Evolutionary conservation across 2,329 filamentous ascomycete species (phyloP), one percentile per base, ranked within the genome.

Genomic region (Penicillium sp.): DNA sequence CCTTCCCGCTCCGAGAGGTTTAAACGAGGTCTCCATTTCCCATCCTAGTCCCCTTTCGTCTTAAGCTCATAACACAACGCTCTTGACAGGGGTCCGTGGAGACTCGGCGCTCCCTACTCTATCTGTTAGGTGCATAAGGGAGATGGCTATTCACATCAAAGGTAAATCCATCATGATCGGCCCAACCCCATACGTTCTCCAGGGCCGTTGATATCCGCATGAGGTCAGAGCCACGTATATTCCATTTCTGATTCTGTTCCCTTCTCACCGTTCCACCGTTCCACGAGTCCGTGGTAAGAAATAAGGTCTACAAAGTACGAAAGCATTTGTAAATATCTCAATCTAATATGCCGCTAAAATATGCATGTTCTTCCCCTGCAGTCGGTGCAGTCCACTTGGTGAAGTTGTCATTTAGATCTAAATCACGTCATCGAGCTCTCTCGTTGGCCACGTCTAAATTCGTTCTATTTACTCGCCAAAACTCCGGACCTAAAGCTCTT

Each of bases 401-500:
- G 39, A 56, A 55, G 45, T 43, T 66, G 66, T 65, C 62, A 70
- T 69, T 59, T 45, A 59, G 62, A 65, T 67, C 63, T 59, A 66
- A 67, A 71, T 71, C 67, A 65, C 69, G 63, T 66, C 69, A 71
- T 71, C 56, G 56, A 65, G 66, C 67, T 68, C 29, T 63, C 61
- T 64, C 57, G 44, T 55, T 38, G n/a, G 40, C 18, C 40, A 32
- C 48, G n/a, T 24, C 22, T 38, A 29, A n/a, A 31, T 21, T 45
- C 18, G n/a, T 16, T 13, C 22, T 10, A 18, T 2, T 9, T 34
- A 9, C 31, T 34, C 24, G 24, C 18, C 29, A 31, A 36, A 38
- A n/a, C n/a, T 40, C 38, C 38, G 16, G 18, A 40, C 6, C 36
- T 38, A 38, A 40, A 40, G 38, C 38, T 40, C 38, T 40, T 38